phyloP scores from a whole-genome alignment of 306 rosid genomes.

The Sechiopsis laciniata region DNA sequence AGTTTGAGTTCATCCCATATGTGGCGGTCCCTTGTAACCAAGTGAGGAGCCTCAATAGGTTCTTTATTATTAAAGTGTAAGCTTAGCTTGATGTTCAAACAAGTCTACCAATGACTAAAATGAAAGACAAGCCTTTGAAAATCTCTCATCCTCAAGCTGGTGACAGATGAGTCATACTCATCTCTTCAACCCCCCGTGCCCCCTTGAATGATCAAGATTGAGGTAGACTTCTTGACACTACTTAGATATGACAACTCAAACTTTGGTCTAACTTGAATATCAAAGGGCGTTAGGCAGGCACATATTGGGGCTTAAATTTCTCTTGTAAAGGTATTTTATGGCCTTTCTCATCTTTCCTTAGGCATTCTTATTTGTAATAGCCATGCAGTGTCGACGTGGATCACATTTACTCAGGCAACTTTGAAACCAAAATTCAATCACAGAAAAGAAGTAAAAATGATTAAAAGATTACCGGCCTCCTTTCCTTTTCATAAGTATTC shows the following conservation, averaged over 20 bases:
- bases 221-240: neutral
- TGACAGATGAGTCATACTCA: neutral
- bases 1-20: neutral
- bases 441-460: conserved; percentile 19
- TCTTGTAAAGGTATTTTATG: conserved; percentile 1
- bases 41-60: neutral
- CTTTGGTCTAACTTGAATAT: neutral
- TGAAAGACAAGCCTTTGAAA: neutral
- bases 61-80: neutral
- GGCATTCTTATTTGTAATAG: conserved; percentile 1
- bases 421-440: neutral
- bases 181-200: neutral
- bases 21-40: neutral
- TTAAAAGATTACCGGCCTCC: conserved; percentile 63
- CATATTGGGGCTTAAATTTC: neutral
- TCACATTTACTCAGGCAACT: neutral
- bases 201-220: neutral
- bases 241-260: neutral
- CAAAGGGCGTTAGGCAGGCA: neutral
- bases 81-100: neutral
- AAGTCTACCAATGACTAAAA: neutral
- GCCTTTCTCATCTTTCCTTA: neutral
- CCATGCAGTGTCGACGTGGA: neutral
- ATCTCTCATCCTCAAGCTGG: neutral
- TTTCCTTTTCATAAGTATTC: conserved; percentile 70